phyloP scores from a whole-genome alignment of 768 basidiomycete species.

The Podaxis sp. region DNA sequence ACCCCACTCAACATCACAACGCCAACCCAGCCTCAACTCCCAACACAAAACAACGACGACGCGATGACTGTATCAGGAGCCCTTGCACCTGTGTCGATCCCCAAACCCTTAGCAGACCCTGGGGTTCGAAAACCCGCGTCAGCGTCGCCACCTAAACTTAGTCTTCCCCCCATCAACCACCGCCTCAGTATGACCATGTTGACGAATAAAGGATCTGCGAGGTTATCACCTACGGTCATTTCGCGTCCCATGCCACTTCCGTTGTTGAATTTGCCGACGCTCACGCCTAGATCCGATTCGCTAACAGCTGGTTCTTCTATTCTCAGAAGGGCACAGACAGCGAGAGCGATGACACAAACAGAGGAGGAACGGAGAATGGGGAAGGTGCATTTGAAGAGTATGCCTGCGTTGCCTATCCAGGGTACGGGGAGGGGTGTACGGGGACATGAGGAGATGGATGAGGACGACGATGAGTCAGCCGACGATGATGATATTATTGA shows the following conservation, averaged over 20 bases:
- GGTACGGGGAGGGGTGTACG: constrained; percentile 26
- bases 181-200: constrained; percentile 25
- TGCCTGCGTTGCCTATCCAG: constrained; percentile 44
- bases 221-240: constrained; percentile 30
- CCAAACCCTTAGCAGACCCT: not conserved
- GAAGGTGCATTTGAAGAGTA: constrained; percentile 42
- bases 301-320: constrained; percentile 21
- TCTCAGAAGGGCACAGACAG: not conserved
- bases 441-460: constrained; percentile 33
- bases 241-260: constrained; percentile 32
- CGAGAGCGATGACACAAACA: not conserved
- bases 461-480: constrained; percentile 32
- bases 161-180: constrained; percentile 21
- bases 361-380: constrained; percentile 25
- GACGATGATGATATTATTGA: constrained; percentile 34
- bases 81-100: not conserved
- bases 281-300: constrained; percentile 26
- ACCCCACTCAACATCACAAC: not conserved
- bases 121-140: not conserved
- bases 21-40: not conserved
- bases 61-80: not conserved
- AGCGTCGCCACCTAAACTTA: constrained; percentile 16
- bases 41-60: not conserved
- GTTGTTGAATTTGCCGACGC: constrained; percentile 47
- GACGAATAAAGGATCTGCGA: constrained; percentile 18